Conservation (phyloP, 2,329 filamentous ascomycete genomes). For the Aspergillus hiratsukae region DNA sequence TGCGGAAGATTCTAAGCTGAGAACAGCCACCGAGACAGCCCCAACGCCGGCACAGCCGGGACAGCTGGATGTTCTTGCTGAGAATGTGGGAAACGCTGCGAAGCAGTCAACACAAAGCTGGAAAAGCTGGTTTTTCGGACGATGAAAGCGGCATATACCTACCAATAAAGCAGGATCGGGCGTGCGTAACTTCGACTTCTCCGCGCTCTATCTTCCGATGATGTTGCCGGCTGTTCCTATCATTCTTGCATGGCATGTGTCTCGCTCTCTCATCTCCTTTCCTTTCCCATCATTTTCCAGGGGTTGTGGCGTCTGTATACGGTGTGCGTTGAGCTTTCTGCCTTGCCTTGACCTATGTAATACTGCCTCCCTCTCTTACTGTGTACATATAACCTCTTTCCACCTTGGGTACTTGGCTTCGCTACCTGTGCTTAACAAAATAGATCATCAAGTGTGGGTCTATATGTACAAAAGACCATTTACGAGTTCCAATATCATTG, state of each 20-base stretch:
- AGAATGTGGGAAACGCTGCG: constrained; percentile 31
- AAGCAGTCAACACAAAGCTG: constrained; percentile 36
- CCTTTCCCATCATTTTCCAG: constrained; percentile 20
- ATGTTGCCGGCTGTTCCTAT: background rate
- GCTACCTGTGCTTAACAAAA: constrained; percentile 2
- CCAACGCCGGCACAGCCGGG: constrained; percentile 14
- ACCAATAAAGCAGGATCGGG: background rate
- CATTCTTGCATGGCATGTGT: constrained; percentile 12
- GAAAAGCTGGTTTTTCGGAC: constrained; percentile 38
- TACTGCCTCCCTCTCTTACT: constrained; percentile 24
- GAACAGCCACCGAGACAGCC: constrained; percentile 4
- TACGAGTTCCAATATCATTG: background rate
- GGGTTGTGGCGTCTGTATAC: constrained; percentile 29
- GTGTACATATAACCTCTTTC: constrained; percentile 27
- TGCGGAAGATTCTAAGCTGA: constrained; percentile 19
- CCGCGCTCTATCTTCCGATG: background rate
- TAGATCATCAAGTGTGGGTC: constrained; percentile 6
- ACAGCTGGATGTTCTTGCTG: constrained; percentile 32
- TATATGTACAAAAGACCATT: constrained; percentile 1
- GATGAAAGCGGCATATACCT: constrained; percentile 17
- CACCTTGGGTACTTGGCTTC: constrained; percentile 4
- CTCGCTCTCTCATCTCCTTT: constrained; percentile 4
- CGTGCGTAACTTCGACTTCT: background rate
- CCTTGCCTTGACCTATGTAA: constrained; percentile 11
- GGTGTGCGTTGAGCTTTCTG: constrained; percentile 19